Base-by-base conservation (phyloP, 805 yeast species). In the Hanseniaspora taiwanica region DNA sequence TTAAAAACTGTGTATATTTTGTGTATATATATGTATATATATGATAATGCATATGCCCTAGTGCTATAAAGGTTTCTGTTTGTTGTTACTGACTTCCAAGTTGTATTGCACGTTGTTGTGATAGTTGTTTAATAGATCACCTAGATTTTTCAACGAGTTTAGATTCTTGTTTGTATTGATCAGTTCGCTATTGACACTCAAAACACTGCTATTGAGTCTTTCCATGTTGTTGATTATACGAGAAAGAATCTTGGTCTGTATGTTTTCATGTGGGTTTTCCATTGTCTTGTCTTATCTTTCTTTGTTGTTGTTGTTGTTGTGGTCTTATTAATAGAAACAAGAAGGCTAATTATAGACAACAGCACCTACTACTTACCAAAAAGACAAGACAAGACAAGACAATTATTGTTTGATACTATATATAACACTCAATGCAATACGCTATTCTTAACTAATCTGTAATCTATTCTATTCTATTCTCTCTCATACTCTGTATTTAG, bases 231-330 rank as follows among this genome's bases (percentile, higher is more conserved):
- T 74, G 38, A 81, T 74, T n/a, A 83, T 81, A 46, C 94, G 72
- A 9, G 82, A 73, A 32, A 81, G 64, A 18, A 85, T 63, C 13
- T 84, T 84, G 47, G 72, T 77, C 53, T 84, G 94, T 6, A 74
- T 81, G 53, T 79, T 81, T 50, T 81, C 87, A 52, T 83, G 87
- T 3, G 94, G 95, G 50, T 82, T 83, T 59, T 82, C 85, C 93
- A 82, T 81, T 25, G 36, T 42, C 14, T 19, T 36, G n/a, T 12
- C 35, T 13, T 18, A 3, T 10, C 14, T 19, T 12, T 18, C 21
- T 19, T 13, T 33, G 12, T 4, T 17, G 17, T 33, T 33, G 20
- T 33, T 19, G 3, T 12, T 18, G 10, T 33, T n/a, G n/a, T n/a
- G n/a, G n/a, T n/a, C n/a, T n/a, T n/a, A n/a, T n/a, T n/a, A n/a